A percentile compares a stretch with the other conserved stretches of the same genome.
These are phyloP conservation scores for Naegleria lovaniensis DNA, from an alignment of 208 protist species.

Conservation along the genomic window DNA sequence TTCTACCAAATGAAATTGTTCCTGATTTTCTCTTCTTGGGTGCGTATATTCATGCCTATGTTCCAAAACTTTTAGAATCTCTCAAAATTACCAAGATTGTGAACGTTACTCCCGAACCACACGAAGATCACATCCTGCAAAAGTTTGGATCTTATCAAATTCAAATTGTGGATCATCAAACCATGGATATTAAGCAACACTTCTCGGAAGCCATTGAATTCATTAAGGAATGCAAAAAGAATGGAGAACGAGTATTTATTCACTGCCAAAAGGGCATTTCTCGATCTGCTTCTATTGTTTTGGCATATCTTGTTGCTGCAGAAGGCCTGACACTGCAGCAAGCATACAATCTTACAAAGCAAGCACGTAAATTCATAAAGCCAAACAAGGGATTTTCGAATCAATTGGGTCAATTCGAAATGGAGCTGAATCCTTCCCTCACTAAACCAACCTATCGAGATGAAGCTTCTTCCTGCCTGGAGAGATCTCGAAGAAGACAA, in stretches of 20 bases:
- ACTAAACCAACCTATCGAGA: background rate
- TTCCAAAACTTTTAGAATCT: background rate
- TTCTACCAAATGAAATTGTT: background rate
- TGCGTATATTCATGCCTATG: background rate
- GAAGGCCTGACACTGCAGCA: background rate
- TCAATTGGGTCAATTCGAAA: background rate
- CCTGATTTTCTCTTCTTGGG: background rate
- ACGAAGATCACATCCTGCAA: background rate
- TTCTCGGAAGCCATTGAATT: background rate
- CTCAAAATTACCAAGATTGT: background rate
- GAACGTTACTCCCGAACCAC: background rate
- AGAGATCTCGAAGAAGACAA: background rate
- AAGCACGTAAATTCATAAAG: background rate
- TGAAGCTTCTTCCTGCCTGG: background rate
- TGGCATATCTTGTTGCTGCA: background rate
- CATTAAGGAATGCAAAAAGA: background rate
- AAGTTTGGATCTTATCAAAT: background rate
- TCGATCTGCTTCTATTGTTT: background rate
- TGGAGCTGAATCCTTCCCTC: background rate
- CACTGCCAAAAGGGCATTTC: background rate
- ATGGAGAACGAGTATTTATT: background rate
- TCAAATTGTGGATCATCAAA: background rate
- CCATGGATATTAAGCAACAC: background rate
- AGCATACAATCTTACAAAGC: background rate
- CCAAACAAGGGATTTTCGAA: conserved; percentile 14